Base-by-base conservation (phyloP, 768 basidiomycete species). In the Mycena capillaripes region DNA sequence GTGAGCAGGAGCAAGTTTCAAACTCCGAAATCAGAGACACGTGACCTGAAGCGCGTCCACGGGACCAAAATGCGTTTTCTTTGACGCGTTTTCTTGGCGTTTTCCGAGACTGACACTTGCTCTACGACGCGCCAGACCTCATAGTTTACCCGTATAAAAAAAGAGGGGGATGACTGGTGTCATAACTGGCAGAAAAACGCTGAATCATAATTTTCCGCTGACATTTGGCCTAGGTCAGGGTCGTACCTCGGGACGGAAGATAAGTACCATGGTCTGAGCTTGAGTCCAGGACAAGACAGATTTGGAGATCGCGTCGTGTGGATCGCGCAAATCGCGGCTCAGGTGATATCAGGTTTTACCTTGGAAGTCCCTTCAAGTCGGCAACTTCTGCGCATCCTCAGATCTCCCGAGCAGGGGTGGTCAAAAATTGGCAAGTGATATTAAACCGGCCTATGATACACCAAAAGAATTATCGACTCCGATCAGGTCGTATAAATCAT, bases 401-500 rank as follows among this genome's bases (percentile, higher is more conserved):
- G 46, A 48, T 48, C 46, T 11, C 23, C 2, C 17, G 56, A 57
- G 38, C 56, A 8, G 59, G 19, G 21, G 32, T 29, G 27, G 12
- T 10, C 42, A 34, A 48, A 38, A 52, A 61, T 53, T 1, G 46
- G 40, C 53, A 56, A 52, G 53, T 44, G 48, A 69, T 56, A 69
- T 56, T 56, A 53, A 55, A 36, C 4, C 34, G 52, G 30, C 19
- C 42, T 63, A 69, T 44, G 50, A 19, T 69, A 62, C 67, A 69
- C n/a, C 46, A 34, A 27, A 57, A 21, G 48, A 70, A 48, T 34
- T 19, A n/a, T 21, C 25, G 32, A 6, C 34, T 42, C 69, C 61
- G 56, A 61, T 46, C 29, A 38, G 21, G 34, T 32, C 69, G 69
- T 70, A 70, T 46, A 48, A 61, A 56, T 46, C 48, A 62, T 56